phyloP scores from a whole-genome alignment of 1,284 basidiomycete species.

The Heterobasidion annosum region DNA sequence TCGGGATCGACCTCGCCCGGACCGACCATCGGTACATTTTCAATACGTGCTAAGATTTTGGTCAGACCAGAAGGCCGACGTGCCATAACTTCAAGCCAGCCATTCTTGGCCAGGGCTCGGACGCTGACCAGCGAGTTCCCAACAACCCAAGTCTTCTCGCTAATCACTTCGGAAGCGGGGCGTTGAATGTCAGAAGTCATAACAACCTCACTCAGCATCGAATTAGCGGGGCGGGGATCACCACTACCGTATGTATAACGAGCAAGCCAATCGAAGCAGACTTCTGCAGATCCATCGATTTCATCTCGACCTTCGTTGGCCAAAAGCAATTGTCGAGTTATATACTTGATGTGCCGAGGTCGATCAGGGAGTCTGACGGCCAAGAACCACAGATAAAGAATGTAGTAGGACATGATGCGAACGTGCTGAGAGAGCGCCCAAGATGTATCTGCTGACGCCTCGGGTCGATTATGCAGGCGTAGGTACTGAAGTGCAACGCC shows the following conservation, averaged over 20 bases:
- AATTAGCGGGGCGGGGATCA: slow-evolving; percentile 82
- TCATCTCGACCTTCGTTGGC: slow-evolving; percentile 75
- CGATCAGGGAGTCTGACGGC: slow-evolving; percentile 83
- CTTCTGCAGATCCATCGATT: slow-evolving; percentile 89
- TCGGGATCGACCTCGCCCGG: slow-evolving; percentile 80
- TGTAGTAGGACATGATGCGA: slow-evolving; percentile 87
- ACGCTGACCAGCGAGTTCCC: slow-evolving; percentile 87
- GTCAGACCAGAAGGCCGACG: slow-evolving; percentile 88
- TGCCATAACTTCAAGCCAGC: slow-evolving; percentile 87
- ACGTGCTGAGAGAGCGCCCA: slow-evolving; percentile 96
- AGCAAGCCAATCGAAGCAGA: slow-evolving; percentile 97
- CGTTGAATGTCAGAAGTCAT: slow-evolving; percentile 37
- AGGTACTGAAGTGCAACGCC: slow-evolving; percentile 94
- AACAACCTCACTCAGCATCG: slow-evolving; percentile 69
- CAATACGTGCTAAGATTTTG: slow-evolving; percentile 80
- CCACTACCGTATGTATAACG: slow-evolving; percentile 93
- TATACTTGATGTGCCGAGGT: slow-evolving; percentile 77
- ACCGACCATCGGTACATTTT: slow-evolving; percentile 82
- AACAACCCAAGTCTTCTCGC: slow-evolving; percentile 79
- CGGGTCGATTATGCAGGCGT: slow-evolving; percentile 77
- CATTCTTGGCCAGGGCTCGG: slow-evolving; percentile 61
- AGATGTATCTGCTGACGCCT: slow-evolving; percentile 52
- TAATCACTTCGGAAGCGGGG: slow-evolving; percentile 27
- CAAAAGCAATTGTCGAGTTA: slow-evolving; percentile 81
- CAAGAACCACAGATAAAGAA: slow-evolving; percentile 95